phyloP scores from a whole-genome alignment of 805 yeast species.

The Lachancea mirantina region DNA sequence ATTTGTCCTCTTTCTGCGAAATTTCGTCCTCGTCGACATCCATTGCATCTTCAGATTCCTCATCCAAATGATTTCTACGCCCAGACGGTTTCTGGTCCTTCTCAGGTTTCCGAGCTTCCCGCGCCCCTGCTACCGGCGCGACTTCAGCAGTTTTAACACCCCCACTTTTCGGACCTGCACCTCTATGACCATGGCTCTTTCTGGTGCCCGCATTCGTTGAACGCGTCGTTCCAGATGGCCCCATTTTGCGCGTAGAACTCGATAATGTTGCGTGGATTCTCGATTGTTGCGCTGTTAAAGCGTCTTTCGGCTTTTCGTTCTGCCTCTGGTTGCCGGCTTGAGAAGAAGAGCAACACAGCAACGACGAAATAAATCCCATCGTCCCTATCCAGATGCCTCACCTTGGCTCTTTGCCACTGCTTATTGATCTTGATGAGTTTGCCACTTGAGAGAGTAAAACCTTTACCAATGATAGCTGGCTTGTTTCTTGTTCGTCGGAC shows the following conservation, averaged over 20 bases:
- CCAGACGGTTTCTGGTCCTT: neutral
- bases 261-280: constrained; percentile 14
- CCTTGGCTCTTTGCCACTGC: no score
- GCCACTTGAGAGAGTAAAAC: no score
- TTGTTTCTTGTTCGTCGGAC: no score
- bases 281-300: constrained; percentile 8
- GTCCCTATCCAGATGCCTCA: constrained; percentile 8
- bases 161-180: neutral
- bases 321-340: constrained; percentile 5
- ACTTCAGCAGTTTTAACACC: neutral
- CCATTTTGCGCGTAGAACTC: constrained; percentile 14
- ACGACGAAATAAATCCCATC: constrained; percentile 34
- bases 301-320: constrained; percentile 5
- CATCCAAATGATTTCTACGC: no score
- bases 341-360: constrained; percentile 30
- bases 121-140: neutral
- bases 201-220: no score
- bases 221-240: no score
- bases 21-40: constrained; percentile 12
- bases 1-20: constrained; percentile 17
- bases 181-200: no score
- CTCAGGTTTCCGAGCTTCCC: neutral
- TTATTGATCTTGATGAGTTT: no score
- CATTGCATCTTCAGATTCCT: constrained; percentile 1
- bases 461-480: no score